Percentiles rank a stretch among this genome's conserved stretches.
phyloP scores from a whole-genome alignment of 2,329 filamentous ascomycete species.

The Aspergillus flavus region DNA sequence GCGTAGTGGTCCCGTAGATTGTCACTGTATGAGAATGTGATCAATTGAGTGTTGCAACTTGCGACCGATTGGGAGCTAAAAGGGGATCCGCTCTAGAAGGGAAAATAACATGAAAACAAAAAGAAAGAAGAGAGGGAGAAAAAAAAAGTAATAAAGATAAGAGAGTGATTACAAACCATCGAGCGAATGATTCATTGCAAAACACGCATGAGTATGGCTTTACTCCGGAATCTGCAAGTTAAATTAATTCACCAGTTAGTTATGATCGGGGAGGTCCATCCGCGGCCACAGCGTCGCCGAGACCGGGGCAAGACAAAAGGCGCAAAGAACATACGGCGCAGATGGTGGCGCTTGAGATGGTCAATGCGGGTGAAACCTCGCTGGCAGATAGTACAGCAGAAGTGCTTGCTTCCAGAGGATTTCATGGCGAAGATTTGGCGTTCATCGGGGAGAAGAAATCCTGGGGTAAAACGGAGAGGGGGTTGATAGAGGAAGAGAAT shows the following conservation, averaged over 20 bases:
- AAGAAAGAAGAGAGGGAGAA: background rate
- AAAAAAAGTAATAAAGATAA: background rate
- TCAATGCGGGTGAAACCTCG: conserved; percentile 52
- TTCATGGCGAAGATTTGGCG: conserved; percentile 33
- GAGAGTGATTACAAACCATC: conserved; percentile 40
- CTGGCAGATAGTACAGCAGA: conserved; percentile 48
- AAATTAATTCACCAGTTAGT: conserved; percentile 16
- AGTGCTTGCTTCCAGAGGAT: conserved; percentile 41
- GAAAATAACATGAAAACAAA: conserved; percentile 3
- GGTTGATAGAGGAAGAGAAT: conserved; percentile 2
- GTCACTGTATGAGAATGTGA: conserved; percentile 36
- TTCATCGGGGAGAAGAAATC: conserved; percentile 24
- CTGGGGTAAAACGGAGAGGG: conserved; percentile 24
- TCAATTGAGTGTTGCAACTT: background rate
- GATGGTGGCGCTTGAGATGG: conserved; percentile 51
- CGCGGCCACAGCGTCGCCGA: conserved; percentile 1
- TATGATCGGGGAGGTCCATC: background rate
- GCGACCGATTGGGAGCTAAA: background rate
- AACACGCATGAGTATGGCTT: conserved; percentile 52
- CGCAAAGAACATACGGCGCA: conserved; percentile 42
- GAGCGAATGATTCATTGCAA: conserved; percentile 49
- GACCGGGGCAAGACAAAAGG: background rate
- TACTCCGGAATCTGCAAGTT: conserved; percentile 46
- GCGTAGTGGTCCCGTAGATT: conserved; percentile 51
- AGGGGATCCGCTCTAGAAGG: background rate